These are phyloP conservation scores for Escovopsis weberi DNA, from an alignment of 2,329 filamentous ascomycete genomes.

Conservation along the genomic window DNA sequence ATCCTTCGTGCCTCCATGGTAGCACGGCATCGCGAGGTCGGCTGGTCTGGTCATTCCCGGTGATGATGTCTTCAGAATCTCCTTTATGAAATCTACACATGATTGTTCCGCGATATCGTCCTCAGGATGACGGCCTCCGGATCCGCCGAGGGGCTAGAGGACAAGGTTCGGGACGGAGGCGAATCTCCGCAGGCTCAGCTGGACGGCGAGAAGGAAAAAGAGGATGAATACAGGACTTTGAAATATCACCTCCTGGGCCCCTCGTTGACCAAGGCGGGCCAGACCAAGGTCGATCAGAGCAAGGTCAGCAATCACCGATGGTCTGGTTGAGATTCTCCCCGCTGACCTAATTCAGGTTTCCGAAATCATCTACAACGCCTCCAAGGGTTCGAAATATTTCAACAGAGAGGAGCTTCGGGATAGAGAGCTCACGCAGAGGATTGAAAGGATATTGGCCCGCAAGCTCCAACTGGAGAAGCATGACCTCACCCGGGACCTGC, in stretches of 20 bases:
- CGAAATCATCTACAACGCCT: slow-evolving; percentile 92
- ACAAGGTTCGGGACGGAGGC: not conserved
- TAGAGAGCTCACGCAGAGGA: slow-evolving; percentile 70
- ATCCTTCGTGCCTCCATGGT: slow-evolving; percentile 1
- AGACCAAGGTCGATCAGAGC: slow-evolving; percentile 82
- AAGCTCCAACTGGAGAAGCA: slow-evolving; percentile 62
- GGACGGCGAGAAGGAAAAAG: slow-evolving; percentile 12
- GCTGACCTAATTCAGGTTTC: slow-evolving; percentile 48
- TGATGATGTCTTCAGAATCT: not conserved
- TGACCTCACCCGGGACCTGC: slow-evolving; percentile 58
- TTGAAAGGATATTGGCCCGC: slow-evolving; percentile 60
- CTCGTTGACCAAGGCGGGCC: slow-evolving; percentile 84
- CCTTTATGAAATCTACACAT: not conserved
- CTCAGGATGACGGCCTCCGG: slow-evolving; percentile 4
- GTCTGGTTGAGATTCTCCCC: not conserved
- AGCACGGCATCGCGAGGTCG: not conserved
- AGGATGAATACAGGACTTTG: slow-evolving; percentile 39
- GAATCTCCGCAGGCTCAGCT: slow-evolving; percentile 2
- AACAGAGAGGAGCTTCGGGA: slow-evolving; percentile 77
- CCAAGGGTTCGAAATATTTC: slow-evolving; percentile 94
- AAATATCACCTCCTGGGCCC: slow-evolving; percentile 86
- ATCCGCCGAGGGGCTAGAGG: not conserved
- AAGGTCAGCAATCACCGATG: slow-evolving; percentile 38
- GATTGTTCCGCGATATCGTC: slow-evolving; percentile 1
- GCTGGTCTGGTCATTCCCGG: not conserved